These are phyloP conservation scores for Teunomyces aglyptinius DNA, from an alignment of 805 yeast species.

Conservation along the genomic window DNA sequence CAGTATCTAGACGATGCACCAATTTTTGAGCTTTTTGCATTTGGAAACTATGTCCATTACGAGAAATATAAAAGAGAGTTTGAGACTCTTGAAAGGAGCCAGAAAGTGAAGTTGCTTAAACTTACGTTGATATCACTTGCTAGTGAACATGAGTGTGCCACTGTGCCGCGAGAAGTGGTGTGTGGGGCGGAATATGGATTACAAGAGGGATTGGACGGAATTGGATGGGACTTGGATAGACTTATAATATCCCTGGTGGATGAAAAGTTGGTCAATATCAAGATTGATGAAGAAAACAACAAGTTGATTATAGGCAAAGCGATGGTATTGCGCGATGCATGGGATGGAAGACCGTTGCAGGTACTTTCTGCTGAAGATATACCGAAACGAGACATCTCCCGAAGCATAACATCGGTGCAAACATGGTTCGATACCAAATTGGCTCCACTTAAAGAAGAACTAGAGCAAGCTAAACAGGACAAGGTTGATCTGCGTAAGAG, in stretches of 20 bases:
- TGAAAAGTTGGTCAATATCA: slow-evolving; percentile 19
- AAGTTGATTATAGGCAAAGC: slow-evolving; percentile 18
- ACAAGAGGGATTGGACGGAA: slow-evolving; percentile 9
- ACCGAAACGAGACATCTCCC: slow-evolving; percentile 14
- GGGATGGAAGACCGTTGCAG: slow-evolving; percentile 20
- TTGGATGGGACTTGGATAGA: slow-evolving; percentile 14
- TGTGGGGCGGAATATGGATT: slow-evolving; percentile 15
- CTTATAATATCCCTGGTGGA: slow-evolving; percentile 26
- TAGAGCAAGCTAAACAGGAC: background rate
- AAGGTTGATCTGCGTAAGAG: slow-evolving; percentile 10
- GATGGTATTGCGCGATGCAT: slow-evolving; percentile 30
- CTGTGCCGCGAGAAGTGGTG: slow-evolving; percentile 14
- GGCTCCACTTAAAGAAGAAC: background rate
- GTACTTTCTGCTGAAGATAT: slow-evolving; percentile 27
- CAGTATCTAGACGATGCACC: background rate
- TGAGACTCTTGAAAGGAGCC: background rate
- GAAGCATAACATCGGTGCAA: slow-evolving; percentile 17
- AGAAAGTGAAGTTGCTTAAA: slow-evolving; percentile 22
- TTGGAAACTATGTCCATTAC: slow-evolving; percentile 32
- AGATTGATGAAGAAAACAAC: slow-evolving; percentile 26
- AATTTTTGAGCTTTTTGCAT: slow-evolving; percentile 35
- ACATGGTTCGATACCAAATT: slow-evolving; percentile 10
- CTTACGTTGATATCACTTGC: slow-evolving; percentile 25
- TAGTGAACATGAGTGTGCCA: slow-evolving; percentile 21
- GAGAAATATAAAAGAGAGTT: slow-evolving; percentile 14